Percentiles rank a stretch among this genome's conserved stretches.
Evolutionary conservation across 176 grass and related monocot species (phyloP).

Genomic region (Hordeum marinum): DNA sequence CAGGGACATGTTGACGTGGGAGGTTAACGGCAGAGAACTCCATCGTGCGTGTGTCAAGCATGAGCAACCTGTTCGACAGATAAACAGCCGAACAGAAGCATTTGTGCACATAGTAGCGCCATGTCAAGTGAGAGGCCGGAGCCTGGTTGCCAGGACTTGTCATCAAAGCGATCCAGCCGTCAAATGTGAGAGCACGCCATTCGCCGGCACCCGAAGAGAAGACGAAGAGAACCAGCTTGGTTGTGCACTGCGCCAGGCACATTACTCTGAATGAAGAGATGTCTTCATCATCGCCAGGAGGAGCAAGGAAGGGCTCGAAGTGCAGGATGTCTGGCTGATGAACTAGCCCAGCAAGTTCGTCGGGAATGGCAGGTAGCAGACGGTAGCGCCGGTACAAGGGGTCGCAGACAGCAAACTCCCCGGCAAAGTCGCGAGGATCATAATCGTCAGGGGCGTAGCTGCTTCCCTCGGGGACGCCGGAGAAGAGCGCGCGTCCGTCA

Average conservation of each 20-base stretch:
- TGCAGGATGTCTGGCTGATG: background rate
- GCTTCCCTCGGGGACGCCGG: background rate
- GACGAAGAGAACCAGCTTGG: background rate
- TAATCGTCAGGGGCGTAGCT: background rate
- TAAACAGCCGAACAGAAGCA: slow-evolving; percentile 9
- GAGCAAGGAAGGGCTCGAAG: slow-evolving; percentile 15
- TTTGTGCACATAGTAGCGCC: background rate
- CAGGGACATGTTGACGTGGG: too few species aligned
- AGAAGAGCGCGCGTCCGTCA: background rate
- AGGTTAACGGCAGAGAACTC: slow-evolving; percentile 7
- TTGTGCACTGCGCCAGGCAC: background rate
- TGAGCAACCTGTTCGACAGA: background rate
- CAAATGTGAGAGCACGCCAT: background rate
- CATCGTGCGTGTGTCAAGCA: background rate
- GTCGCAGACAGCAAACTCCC: background rate
- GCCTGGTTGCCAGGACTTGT: background rate
- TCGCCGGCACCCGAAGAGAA: background rate
- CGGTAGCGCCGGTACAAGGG: background rate
- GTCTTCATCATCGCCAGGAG: background rate
- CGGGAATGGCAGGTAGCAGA: background rate
- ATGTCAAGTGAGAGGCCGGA: background rate
- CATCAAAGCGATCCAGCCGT: background rate
- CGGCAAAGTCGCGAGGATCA: background rate
- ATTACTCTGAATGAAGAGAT: background rate
- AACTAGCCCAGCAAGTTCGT: background rate